Percentiles rank a stretch among this genome's conserved stretches.
Conservation (phyloP, 805 yeast genomes). For the Saturnispora kantuleensis region DNA sequence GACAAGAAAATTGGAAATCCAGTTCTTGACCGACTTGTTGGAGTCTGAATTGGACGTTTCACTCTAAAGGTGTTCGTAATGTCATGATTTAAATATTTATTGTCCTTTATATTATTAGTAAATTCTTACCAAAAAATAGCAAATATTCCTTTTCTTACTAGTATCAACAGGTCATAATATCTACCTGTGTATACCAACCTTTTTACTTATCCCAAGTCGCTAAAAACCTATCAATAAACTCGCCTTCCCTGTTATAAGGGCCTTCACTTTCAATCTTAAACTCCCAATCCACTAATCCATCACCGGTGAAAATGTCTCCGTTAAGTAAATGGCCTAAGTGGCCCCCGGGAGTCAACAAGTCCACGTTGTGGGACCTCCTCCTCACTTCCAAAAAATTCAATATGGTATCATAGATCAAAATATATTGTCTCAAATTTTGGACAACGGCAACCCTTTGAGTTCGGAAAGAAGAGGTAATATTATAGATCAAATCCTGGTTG, state of each 20-base stretch:
- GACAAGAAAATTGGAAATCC: slow-evolving; percentile 81
- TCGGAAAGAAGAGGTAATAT: slow-evolving; percentile 38
- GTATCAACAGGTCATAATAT: too few relatives aligned
- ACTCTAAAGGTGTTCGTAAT: neutral
- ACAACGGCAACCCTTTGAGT: slow-evolving; percentile 50
- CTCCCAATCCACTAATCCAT: slow-evolving; percentile 14
- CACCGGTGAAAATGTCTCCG: slow-evolving; percentile 3
- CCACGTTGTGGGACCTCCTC: neutral
- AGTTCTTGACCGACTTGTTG: slow-evolving; percentile 61
- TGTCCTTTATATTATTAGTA: neutral
- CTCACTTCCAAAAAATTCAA: slow-evolving; percentile 21
- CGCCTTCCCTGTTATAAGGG: neutral
- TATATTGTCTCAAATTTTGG: slow-evolving; percentile 45
- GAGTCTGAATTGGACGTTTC: slow-evolving; percentile 51
- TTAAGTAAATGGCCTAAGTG: neutral
- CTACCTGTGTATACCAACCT: neutral
- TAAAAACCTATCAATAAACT: slow-evolving; percentile 4
- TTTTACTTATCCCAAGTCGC: neutral
- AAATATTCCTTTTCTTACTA: neutral
- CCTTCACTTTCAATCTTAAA: slow-evolving; percentile 1
- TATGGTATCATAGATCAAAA: slow-evolving; percentile 38
- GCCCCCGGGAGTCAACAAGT: neutral
- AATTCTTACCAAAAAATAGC: neutral
- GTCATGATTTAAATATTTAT: neutral
- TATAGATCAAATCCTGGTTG: slow-evolving; percentile 34